These are phyloP conservation scores for Babesia bovis DNA, from an alignment of 169 alveolate genomes.

Conservation along the genomic window DNA sequence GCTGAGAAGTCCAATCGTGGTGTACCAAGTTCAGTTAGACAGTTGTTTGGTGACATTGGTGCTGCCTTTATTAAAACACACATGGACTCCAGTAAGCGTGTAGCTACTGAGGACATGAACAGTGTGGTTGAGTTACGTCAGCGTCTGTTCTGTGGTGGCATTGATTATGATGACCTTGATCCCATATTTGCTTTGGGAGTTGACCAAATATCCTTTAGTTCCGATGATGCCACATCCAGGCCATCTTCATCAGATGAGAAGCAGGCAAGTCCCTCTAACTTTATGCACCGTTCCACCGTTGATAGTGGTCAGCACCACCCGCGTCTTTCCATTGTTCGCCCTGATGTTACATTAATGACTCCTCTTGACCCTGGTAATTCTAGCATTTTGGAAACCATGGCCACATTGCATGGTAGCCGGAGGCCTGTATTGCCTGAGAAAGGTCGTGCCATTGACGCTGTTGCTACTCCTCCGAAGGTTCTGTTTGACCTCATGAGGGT, in stretches of 20 bases:
- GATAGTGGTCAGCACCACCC: not conserved
- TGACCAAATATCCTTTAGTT: not conserved
- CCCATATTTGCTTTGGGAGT: conserved; percentile 17
- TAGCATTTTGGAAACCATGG: conserved; percentile 30
- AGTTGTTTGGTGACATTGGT: conserved; percentile 46
- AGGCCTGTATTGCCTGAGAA: conserved; percentile 60
- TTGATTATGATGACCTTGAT: conserved; percentile 53
- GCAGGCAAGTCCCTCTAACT: conserved; percentile 6
- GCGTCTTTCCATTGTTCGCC: conserved; percentile 26
- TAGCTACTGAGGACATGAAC: conserved; percentile 23
- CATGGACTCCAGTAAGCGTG: conserved; percentile 41
- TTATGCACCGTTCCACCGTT: not conserved
- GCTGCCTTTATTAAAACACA: conserved; percentile 22
- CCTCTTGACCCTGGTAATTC: conserved; percentile 36
- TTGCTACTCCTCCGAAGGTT: conserved; percentile 65
- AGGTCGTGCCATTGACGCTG: conserved; percentile 43
- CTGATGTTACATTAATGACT: conserved; percentile 36
- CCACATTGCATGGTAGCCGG: conserved; percentile 38
- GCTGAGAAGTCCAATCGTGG: conserved; percentile 32
- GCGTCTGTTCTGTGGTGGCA: conserved; percentile 58
- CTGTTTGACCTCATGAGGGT: conserved; percentile 62
- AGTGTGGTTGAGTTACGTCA: conserved; percentile 28
- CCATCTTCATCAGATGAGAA: not conserved
- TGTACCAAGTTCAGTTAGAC: not conserved
- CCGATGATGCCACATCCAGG: not conserved